Evolutionary conservation across 2,329 filamentous ascomycete species (phyloP).

Genomic region (Colletotrichum phormii): DNA sequence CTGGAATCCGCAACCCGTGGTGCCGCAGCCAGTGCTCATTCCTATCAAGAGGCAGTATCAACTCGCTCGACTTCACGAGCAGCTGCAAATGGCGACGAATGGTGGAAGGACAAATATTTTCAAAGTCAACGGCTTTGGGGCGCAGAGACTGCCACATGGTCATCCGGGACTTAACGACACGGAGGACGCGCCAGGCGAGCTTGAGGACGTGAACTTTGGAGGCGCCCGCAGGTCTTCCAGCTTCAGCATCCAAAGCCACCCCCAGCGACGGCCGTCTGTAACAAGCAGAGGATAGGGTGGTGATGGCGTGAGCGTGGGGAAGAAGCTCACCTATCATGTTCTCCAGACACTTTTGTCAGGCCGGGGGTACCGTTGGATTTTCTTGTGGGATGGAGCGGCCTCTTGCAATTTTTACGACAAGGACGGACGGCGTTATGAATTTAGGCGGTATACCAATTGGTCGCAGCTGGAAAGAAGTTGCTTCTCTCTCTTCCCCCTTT

Average conservation of each 20-base stretch:
- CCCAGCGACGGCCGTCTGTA: constrained; percentile 59
- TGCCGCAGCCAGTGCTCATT: constrained; percentile 71
- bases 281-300: constrained; percentile 56
- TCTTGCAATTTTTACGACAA: constrained; percentile 5
- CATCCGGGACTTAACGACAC: constrained; percentile 59
- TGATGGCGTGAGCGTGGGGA: not conserved
- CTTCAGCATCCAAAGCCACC: constrained; percentile 55
- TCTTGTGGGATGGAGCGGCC: not conserved
- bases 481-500: not conserved
- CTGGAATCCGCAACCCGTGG: constrained; percentile 82
- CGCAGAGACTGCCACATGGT: constrained; percentile 64
- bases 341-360: not conserved
- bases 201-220: constrained; percentile 57
- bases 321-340: not conserved
- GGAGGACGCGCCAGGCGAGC: constrained; percentile 70
- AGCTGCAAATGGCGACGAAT: constrained; percentile 74
- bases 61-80: constrained; percentile 71
- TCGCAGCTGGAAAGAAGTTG: not conserved
- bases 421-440: constrained; percentile 16
- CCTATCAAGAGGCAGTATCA: constrained; percentile 74
- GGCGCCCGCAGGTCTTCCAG: constrained; percentile 56
- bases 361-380: not conserved
- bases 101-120: constrained; percentile 75
- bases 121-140: constrained; percentile 67
- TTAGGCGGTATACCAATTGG: constrained; percentile 21